These are phyloP conservation scores for Moringa oleifera DNA, from an alignment of 345 rosid genomes.

Conservation along the genomic window DNA sequence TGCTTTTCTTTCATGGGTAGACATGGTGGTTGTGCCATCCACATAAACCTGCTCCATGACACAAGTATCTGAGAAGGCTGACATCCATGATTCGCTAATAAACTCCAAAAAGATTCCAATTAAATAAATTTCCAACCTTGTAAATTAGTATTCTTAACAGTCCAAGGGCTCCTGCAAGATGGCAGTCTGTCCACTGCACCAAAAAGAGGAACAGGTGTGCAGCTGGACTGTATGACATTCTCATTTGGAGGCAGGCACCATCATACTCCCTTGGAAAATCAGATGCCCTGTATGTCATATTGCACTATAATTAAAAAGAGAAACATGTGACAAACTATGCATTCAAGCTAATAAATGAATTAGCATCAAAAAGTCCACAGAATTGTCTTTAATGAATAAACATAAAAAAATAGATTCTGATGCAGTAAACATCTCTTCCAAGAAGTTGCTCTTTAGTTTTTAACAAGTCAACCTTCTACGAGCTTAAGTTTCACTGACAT, in stretches of 20 bases:
- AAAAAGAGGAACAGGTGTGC: constrained; percentile 63
- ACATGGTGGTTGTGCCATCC: constrained; percentile 67
- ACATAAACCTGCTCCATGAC: constrained; percentile 46
- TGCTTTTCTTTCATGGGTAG: constrained; percentile 54
- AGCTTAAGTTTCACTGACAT: neutral
- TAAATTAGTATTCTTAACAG: constrained; percentile 57
- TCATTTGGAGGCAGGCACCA: constrained; percentile 72
- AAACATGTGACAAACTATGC: neutral
- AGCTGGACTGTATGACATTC: constrained; percentile 71
- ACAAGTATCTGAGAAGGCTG: neutral
- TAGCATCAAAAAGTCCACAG: neutral
- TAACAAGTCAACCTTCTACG: neutral
- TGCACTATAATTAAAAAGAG: constrained; percentile 5
- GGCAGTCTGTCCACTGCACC: constrained; percentile 68
- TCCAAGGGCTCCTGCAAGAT: constrained; percentile 65
- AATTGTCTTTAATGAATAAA: neutral
- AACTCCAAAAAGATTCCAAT: neutral
- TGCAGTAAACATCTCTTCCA: neutral
- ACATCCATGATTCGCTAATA: neutral
- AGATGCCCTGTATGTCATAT: constrained; percentile 43
- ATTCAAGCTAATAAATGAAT: neutral
- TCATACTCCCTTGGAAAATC: constrained; percentile 56
- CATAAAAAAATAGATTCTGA: neutral
- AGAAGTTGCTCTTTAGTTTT: neutral
- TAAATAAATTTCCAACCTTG: constrained; percentile 32